Percentiles rank a stretch among this genome's conserved stretches.
These are phyloP conservation scores for Choanephora cucurbitarum DNA, from an alignment of 371 early-diverging fungal genomes.

Conservation along the genomic window DNA sequence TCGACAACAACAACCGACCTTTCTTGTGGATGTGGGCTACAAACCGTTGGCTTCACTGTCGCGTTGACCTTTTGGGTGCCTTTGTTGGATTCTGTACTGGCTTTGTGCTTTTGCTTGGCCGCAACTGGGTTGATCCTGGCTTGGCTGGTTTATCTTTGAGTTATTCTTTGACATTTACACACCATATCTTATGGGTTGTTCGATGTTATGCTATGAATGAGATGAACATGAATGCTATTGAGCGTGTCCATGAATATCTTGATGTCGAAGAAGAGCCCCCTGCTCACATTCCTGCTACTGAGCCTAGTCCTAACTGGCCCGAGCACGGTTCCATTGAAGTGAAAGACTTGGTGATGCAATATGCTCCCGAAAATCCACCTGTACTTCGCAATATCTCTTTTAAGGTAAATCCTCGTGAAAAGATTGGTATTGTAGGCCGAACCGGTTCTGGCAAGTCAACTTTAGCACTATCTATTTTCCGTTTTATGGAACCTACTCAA, in stretches of 20 bases:
- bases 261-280: constrained; percentile 72
- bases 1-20: constrained; percentile 77
- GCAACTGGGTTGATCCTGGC: constrained; percentile 65
- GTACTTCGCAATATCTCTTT: constrained; percentile 74
- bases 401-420: constrained; percentile 53
- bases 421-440: constrained; percentile 68
- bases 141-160: constrained; percentile 80
- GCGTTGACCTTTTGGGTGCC: constrained; percentile 75
- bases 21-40: constrained; percentile 83
- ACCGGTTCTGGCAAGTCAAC: constrained; percentile 70
- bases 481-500: constrained; percentile 67
- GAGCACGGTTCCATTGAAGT: constrained; percentile 66
- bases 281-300: constrained; percentile 43
- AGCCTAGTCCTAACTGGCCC: constrained; percentile 74
- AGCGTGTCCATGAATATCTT: constrained; percentile 81
- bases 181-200: constrained; percentile 78
- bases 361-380: constrained; percentile 65
- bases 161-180: constrained; percentile 68
- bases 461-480: constrained; percentile 69
- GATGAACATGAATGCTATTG: constrained; percentile 85
- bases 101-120: constrained; percentile 51
- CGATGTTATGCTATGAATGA: constrained; percentile 80
- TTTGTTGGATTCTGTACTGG: constrained; percentile 74
- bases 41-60: constrained; percentile 89
- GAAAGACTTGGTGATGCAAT: constrained; percentile 64